These are phyloP conservation scores for Niveomyces coronatus DNA, from an alignment of 2,329 filamentous ascomycete genomes.

Conservation along the genomic window DNA sequence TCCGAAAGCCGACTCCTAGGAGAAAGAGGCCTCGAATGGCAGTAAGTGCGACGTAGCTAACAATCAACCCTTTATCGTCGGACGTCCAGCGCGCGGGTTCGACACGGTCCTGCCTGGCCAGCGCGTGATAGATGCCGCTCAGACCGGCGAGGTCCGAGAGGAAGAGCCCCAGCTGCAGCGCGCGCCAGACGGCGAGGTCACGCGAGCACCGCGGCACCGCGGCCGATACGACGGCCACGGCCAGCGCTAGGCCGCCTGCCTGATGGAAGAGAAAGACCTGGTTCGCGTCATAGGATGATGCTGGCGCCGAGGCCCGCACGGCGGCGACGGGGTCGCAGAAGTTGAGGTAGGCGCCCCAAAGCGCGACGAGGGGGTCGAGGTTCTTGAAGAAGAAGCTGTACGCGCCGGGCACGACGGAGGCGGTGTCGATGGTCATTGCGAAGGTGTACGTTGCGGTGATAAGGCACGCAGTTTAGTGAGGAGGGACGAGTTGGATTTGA, in stretches of 20 bases:
- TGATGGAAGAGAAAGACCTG: conserved; percentile 16
- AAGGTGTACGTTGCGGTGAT: no score
- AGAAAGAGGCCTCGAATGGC: conserved; percentile 12
- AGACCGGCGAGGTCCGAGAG: conserved; percentile 14
- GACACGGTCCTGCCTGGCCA: conserved; percentile 11
- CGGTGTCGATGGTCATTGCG: conserved; percentile 2
- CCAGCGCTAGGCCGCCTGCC: conserved; percentile 12
- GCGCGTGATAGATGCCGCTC: conserved; percentile 11
- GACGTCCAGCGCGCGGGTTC: conserved; percentile 10
- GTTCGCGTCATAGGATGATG: conserved; percentile 10
- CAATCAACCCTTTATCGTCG: conserved; percentile 11
- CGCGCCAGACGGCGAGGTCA: conserved; percentile 14
- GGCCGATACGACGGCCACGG: conserved; percentile 12
- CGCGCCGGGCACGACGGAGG: conserved; percentile 5
- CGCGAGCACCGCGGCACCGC: conserved; percentile 13
- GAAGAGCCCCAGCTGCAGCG: conserved; percentile 14
- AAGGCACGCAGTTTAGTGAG: no score
- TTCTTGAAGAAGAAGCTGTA: conserved; percentile 16
- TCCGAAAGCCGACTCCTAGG: conserved; percentile 11
- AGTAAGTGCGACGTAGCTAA: conserved; percentile 10
- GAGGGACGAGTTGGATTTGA: no score
- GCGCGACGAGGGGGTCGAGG: conserved; percentile 14
- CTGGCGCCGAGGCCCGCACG: conserved; percentile 10
- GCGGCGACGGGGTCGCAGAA: conserved; percentile 11
- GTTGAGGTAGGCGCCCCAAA: conserved; percentile 15